Percentiles rank a stretch among this genome's conserved stretches.
phyloP scores from a whole-genome alignment of 1,139 yeast genomes.

The Citeromyces siamensis region DNA sequence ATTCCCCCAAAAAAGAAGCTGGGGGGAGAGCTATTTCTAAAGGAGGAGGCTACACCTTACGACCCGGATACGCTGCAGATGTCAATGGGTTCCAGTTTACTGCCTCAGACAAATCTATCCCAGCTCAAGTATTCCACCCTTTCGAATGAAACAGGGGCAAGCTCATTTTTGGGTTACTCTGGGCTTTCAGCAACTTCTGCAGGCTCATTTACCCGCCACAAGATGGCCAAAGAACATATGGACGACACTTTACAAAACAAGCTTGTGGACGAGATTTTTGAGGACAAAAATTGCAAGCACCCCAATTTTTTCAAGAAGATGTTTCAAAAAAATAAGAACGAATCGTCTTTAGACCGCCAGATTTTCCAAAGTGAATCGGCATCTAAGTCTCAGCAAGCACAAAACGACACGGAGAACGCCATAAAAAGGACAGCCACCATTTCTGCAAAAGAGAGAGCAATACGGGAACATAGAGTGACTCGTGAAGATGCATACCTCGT shows the following conservation, averaged over 20 bases:
- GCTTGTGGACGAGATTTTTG: conserved; percentile 20
- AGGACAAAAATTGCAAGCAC: conserved; percentile 30
- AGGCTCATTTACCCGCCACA: conserved; percentile 62
- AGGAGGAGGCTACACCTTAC: conserved; percentile 3
- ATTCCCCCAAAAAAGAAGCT: conserved; percentile 13
- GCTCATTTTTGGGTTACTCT: conserved; percentile 24
- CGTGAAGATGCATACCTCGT: conserved; percentile 53
- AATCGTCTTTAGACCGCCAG: conserved; percentile 18
- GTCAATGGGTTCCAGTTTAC: conserved; percentile 2
- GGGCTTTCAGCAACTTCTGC: conserved; percentile 87
- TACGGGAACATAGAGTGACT: conserved; percentile 57
- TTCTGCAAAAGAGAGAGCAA: conserved; percentile 54
- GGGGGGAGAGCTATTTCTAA: conserved; percentile 6
- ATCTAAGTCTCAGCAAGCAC: background rate
- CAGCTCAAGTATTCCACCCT: conserved; percentile 16
- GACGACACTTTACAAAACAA: conserved; percentile 22
- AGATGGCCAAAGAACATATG: conserved; percentile 16
- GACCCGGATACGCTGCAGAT: conserved; percentile 6
- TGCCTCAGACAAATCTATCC: conserved; percentile 10
- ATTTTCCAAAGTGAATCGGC: conserved; percentile 6
- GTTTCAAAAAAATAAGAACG: conserved; percentile 22
- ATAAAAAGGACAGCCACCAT: conserved; percentile 74
- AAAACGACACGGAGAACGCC: background rate
- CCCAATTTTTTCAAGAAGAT: conserved; percentile 45
- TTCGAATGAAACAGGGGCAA: conserved; percentile 19